Percentiles rank a stretch among this genome's conserved stretches.
phyloP scores from a whole-genome alignment of 2,329 filamentous ascomycete genomes.

The Penicillium capsulatum region DNA sequence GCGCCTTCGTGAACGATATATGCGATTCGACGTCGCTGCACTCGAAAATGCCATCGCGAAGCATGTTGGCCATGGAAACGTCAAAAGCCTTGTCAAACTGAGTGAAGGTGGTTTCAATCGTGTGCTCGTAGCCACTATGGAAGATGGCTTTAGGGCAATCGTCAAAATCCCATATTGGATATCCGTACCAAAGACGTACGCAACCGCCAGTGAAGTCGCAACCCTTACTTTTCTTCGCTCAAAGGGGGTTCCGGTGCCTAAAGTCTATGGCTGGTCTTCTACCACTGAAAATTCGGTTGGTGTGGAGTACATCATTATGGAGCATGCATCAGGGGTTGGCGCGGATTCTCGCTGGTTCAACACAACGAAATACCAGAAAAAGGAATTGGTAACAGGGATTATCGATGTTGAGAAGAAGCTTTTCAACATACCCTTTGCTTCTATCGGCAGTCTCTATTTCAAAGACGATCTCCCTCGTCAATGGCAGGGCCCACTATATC shows the following conservation, averaged over 20 bases:
- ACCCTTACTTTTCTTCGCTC: slow-evolving; percentile 35
- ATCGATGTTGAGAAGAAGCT: slow-evolving; percentile 21
- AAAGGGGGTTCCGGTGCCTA: slow-evolving; percentile 18
- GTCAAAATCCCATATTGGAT: slow-evolving; percentile 24
- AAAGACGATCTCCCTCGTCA: slow-evolving; percentile 13
- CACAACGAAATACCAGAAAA: slow-evolving; percentile 16
- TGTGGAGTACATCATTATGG: slow-evolving; percentile 24
- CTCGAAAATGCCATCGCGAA: not conserved
- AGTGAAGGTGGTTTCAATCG: slow-evolving; percentile 31
- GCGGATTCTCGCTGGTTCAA: slow-evolving; percentile 19
- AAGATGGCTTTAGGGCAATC: slow-evolving; percentile 20
- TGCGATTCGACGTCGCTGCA: not conserved
- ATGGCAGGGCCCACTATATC: slow-evolving; percentile 16
- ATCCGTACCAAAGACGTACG: slow-evolving; percentile 25
- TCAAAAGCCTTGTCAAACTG: slow-evolving; percentile 16
- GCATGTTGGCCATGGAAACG: not conserved
- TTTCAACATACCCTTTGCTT: slow-evolving; percentile 16
- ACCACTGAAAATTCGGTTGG: slow-evolving; percentile 21
- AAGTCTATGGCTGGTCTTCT: slow-evolving; percentile 22
- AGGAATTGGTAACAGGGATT: slow-evolving; percentile 15
- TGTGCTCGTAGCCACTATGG: slow-evolving; percentile 21
- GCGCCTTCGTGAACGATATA: not conserved
- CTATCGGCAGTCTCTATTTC: slow-evolving; percentile 21
- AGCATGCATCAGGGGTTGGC: slow-evolving; percentile 15
- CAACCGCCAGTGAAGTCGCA: slow-evolving; percentile 39